A percentile compares a stretch with the other conserved stretches of the same genome.
Evolutionary conservation across 1,284 basidiomycete genomes (phyloP).

Genomic region (Serendipita sp.): DNA sequence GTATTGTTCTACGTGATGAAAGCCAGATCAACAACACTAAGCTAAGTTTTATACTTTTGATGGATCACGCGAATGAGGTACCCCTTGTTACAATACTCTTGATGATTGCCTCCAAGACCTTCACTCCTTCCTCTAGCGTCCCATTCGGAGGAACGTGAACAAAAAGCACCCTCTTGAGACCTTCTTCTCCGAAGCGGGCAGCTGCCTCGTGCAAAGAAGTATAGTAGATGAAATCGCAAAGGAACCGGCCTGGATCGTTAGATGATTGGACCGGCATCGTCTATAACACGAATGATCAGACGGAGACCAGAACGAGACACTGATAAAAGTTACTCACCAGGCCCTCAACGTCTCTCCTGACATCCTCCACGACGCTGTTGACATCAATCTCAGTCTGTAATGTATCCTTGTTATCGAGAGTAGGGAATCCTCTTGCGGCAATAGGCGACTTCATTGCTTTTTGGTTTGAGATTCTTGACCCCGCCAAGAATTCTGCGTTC

Average conservation of each 20-base stretch:
- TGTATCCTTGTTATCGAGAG: not conserved
- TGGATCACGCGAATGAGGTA: no score
- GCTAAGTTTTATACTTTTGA: no score
- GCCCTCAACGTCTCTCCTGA: not conserved
- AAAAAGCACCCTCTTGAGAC: slow-evolving; percentile 48
- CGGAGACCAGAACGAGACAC: not conserved
- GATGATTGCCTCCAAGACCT: not conserved
- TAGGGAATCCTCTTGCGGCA: not conserved
- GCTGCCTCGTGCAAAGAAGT: slow-evolving; percentile 61
- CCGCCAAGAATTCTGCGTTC: not conserved
- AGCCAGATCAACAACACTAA: no score
- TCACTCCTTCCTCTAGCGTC: not conserved
- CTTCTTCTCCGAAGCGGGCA: slow-evolving; percentile 22
- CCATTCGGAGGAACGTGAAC: slow-evolving; percentile 50
- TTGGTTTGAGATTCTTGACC: not conserved
- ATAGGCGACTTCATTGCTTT: not conserved
- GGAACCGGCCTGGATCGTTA: slow-evolving; percentile 59
- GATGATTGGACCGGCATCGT: slow-evolving; percentile 46
- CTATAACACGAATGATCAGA: not conserved
- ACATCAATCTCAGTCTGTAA: not conserved
- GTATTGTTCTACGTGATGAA: no score
- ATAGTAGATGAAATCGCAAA: slow-evolving; percentile 67
- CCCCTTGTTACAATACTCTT: not conserved
- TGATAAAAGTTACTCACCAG: not conserved
- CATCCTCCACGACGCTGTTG: not conserved